Base-by-base conservation (phyloP, 345 rosid species). In the Fremontodendron californicum region DNA sequence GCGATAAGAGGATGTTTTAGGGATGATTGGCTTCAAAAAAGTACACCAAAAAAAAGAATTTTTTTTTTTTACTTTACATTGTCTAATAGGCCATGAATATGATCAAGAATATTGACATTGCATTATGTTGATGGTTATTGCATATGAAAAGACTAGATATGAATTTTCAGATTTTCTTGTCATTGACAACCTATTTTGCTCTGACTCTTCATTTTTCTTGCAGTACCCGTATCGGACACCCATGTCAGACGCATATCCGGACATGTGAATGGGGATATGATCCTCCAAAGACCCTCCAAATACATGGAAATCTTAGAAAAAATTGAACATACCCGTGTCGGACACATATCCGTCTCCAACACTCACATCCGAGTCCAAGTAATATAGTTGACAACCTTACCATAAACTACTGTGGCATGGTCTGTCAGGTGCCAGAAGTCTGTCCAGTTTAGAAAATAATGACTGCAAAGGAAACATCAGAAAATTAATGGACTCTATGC, bases 341-440 rank as follows among this genome's bases (percentile, higher is more conserved):
- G n/a, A n/a, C n/a, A n/a, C n/a, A n/a, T n/a, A n/a, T n/a, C n/a
- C n/a, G n/a, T n/a, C n/a, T n/a, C n/a, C n/a, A n/a, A n/a, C n/a
- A n/a, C n/a, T n/a, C n/a, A n/a, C n/a, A n/a, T n/a, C n/a, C n/a
- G n/a, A n/a, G n/a, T n/a, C n/a, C n/a, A n/a, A n/a, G n/a, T n/a
- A n/a, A n/a, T n/a, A n/a, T n/a, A n/a, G n/a, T n/a, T n/a, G n/a
- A n/a, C n/a, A 43, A 75, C 71, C 84, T 83, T 87, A 96, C 97
- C 98, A 96, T 88, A 96, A 87, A 87, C 93, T 88, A 85, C 90
- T 79, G 85, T 94, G 97, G 81, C 99, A 94, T 78, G 97, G 98
- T 78, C 83, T 87, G 81, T 96, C 89, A 39, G 98, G 97, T 35
- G 97, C 97, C 51, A 94, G 82, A 79, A 92, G 82, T 81, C 83